Evolutionary conservation across 805 yeast species (phyloP).

Genomic region (Starmerella geochares): DNA sequence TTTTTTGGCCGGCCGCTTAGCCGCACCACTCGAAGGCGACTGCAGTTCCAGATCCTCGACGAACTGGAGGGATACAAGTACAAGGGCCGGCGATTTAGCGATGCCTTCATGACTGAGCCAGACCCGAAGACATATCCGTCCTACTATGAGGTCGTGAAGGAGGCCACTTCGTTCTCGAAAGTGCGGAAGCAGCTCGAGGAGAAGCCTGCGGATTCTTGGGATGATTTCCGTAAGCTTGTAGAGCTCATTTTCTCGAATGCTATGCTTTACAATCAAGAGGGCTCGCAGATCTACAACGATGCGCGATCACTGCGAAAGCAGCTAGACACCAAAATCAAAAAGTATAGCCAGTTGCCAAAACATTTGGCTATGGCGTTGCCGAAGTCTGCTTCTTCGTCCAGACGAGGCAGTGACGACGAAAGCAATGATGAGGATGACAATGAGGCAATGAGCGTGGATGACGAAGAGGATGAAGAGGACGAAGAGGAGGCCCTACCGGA

Average conservation of each 20-base stretch:
- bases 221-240: constrained; percentile 50
- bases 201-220: constrained; percentile 46
- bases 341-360: constrained; percentile 21
- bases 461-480: constrained; percentile 26
- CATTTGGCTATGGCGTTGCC: constrained; percentile 16
- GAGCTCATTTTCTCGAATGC: constrained; percentile 69
- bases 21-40: constrained; percentile 19
- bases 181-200: constrained; percentile 45
- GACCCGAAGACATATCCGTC: constrained; percentile 65
- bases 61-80: constrained; percentile 26
- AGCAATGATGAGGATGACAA: neutral
- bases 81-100: constrained; percentile 43
- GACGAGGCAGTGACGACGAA: neutral
- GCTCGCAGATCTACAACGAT: constrained; percentile 60
- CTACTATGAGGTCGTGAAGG: constrained; percentile 59
- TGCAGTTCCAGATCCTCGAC: constrained; percentile 22
- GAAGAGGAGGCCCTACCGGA: constrained; percentile 27
- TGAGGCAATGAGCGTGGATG: constrained; percentile 18
- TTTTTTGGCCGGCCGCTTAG: constrained; percentile 35
- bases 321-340: constrained; percentile 32
- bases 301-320: constrained; percentile 49
- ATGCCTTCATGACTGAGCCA: constrained; percentile 68
- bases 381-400: constrained; percentile 8
- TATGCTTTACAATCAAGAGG: constrained; percentile 61
- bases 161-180: constrained; percentile 62